These are phyloP conservation scores for Pilasporangium apinafurcum DNA, from an alignment of 352 stramenopile genomes.

Conservation along the genomic window DNA sequence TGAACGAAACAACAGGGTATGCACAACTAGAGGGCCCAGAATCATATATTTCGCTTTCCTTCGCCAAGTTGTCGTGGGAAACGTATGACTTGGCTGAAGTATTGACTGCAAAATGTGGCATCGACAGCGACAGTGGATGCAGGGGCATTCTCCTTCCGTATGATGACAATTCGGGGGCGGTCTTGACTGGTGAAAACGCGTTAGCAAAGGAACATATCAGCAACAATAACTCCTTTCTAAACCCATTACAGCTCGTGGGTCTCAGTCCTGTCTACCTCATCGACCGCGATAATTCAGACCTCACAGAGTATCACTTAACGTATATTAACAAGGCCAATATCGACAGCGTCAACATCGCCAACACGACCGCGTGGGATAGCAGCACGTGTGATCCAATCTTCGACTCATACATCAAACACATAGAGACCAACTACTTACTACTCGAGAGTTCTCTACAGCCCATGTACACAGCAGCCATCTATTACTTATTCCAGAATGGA, in stretches of 20 bases:
- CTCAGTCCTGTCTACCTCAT: constrained; percentile 4
- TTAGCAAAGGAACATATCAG: constrained; percentile 12
- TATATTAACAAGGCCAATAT: constrained; percentile 4
- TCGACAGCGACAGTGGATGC: constrained; percentile 14
- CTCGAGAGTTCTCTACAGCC: constrained; percentile 12
- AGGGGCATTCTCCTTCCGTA: constrained; percentile 27
- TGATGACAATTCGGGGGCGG: constrained; percentile 4
- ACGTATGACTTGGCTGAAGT: constrained; percentile 15
- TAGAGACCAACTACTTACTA: constrained; percentile 15
- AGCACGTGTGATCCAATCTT: constrained; percentile 25
- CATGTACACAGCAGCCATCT: constrained; percentile 32
- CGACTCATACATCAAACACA: constrained; percentile 12
- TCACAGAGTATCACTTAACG: constrained; percentile 6
- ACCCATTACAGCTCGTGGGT: constrained; percentile 5
- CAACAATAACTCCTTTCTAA: constrained; percentile 2
- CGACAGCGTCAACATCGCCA: background rate
- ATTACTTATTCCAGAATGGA: constrained; percentile 45
- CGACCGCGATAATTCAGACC: background rate
- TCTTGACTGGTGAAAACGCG: constrained; percentile 23
- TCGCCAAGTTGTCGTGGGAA: constrained; percentile 36
- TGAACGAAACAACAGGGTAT: constrained; percentile 4
- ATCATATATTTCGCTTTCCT: constrained; percentile 21
- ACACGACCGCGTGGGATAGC: constrained; percentile 1
- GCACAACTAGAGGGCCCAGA: constrained; percentile 7
- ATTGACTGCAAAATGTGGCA: constrained; percentile 16